These are phyloP conservation scores for Aureobasidium sp. DNA, from an alignment of 2,329 filamentous ascomycete genomes.

Conservation along the genomic window DNA sequence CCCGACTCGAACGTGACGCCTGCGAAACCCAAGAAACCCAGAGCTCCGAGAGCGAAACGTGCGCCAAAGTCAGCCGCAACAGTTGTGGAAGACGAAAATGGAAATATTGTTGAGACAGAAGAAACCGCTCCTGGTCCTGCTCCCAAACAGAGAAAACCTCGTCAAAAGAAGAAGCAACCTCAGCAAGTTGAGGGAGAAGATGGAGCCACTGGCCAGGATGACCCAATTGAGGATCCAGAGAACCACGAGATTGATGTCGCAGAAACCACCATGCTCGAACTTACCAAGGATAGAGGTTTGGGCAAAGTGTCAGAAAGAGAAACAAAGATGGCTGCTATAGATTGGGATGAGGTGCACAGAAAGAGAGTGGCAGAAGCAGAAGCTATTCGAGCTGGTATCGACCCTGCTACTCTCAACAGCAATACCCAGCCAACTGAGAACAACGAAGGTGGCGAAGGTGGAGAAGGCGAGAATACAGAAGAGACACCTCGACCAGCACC, in stretches of 20 bases:
- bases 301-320: slow-evolving; percentile 70
- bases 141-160: slow-evolving; percentile 3
- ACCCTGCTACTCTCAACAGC: slow-evolving; percentile 13
- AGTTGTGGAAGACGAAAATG: slow-evolving; percentile 8
- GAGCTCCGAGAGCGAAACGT: slow-evolving; percentile 1
- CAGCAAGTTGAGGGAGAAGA: slow-evolving; percentile 11
- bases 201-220: slow-evolving; percentile 16
- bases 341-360: slow-evolving; percentile 44
- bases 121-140: background rate
- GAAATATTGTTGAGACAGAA: background rate
- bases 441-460: slow-evolving; percentile 24
- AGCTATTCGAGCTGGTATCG: slow-evolving; percentile 17
- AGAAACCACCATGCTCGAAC: slow-evolving; percentile 61
- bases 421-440: slow-evolving; percentile 20
- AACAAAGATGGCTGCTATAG: slow-evolving; percentile 60
- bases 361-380: slow-evolving; percentile 32
- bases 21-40: slow-evolving; percentile 8
- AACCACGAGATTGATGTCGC: slow-evolving; percentile 50
- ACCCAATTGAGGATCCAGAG: slow-evolving; percentile 25
- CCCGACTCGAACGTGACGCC: background rate
- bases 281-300: slow-evolving; percentile 49
- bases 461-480: slow-evolving; percentile 9
- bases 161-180: slow-evolving; percentile 13
- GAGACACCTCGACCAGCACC: slow-evolving; percentile 10
- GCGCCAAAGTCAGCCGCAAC: slow-evolving; percentile 1